phyloP scores from a whole-genome alignment of 495 filamentous ascomycete genomes.

The Daldinia caldariorum region DNA sequence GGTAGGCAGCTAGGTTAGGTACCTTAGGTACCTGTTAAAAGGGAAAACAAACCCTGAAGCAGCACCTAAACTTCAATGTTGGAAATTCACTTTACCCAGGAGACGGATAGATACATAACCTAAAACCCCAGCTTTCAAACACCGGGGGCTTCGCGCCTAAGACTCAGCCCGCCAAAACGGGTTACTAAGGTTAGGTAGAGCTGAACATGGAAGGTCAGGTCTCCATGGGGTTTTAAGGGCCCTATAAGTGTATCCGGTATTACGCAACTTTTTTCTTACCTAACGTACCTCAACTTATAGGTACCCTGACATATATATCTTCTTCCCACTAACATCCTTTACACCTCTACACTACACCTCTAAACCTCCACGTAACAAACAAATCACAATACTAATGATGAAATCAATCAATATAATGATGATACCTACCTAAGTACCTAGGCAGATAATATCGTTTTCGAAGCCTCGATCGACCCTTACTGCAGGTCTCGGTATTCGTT shows the following conservation, averaged over 20 bases:
- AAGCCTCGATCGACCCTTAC: constrained; percentile 20
- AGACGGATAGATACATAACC: constrained; percentile 38
- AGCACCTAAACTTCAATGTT: no score
- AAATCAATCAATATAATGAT: not conserved
- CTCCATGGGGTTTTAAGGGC: constrained; percentile 2
- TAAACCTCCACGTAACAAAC: not conserved
- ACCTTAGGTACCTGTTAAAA: not conserved
- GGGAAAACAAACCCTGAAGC: no score
- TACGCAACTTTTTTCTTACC: no score
- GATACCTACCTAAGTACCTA: no score
- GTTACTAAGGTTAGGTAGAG: constrained; percentile 5
- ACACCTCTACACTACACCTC: no score
- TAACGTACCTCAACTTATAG: no score
- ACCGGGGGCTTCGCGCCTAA: constrained; percentile 36
- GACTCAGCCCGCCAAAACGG: constrained; percentile 32
- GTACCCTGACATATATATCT: not conserved
- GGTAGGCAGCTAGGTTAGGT: not conserved
- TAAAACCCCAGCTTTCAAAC: constrained; percentile 38
- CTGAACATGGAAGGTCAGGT: constrained; percentile 4
- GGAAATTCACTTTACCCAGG: not conserved
- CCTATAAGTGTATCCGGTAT: not conserved
- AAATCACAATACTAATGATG: not conserved
- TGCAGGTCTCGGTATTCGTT: constrained; percentile 40
- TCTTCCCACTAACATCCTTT: not conserved
- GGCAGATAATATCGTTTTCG: constrained; percentile 8